Percentiles rank a stretch among this genome's conserved stretches.
Conservation (phyloP, 2,329 filamentous ascomycete species). For the Karstenula rhodostoma region DNA sequence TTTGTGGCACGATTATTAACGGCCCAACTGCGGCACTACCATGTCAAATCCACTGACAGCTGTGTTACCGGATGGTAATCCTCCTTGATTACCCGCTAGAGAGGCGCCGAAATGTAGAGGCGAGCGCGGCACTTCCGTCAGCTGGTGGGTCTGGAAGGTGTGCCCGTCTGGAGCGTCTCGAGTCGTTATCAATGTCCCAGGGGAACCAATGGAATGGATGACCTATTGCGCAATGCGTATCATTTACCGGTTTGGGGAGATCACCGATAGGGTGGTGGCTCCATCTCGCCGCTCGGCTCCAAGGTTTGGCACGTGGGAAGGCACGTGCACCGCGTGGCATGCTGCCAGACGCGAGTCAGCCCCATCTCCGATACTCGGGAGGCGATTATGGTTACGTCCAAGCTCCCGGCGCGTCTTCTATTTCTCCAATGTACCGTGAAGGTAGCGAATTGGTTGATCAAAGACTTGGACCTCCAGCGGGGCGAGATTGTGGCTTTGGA, state of each 20-base stretch:
- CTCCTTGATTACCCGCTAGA: neutral
- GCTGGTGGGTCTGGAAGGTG: neutral
- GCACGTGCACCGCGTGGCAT: neutral
- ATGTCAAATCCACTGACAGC: neutral
- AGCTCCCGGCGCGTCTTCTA: neutral
- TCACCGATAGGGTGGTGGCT: neutral
- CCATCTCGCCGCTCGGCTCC: neutral
- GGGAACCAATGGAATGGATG: neutral
- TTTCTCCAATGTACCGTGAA: constrained; percentile 40
- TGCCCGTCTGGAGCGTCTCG: neutral
- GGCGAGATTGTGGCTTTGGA: constrained; percentile 48
- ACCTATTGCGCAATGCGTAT: neutral
- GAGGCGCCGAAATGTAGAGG: neutral
- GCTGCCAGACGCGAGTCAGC: neutral
- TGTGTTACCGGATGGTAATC: neutral
- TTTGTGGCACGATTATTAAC: neutral
- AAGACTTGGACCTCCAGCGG: constrained; percentile 41
- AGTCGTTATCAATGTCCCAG: neutral
- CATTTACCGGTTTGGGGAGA: neutral
- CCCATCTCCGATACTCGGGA: neutral
- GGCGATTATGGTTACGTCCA: neutral
- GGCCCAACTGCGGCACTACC: neutral
- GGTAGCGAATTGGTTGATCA: constrained; percentile 48
- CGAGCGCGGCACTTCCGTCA: neutral
- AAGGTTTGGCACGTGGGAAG: neutral